phyloP scores from a whole-genome alignment of 305 asterid species.

The Fraxinus nigra region DNA sequence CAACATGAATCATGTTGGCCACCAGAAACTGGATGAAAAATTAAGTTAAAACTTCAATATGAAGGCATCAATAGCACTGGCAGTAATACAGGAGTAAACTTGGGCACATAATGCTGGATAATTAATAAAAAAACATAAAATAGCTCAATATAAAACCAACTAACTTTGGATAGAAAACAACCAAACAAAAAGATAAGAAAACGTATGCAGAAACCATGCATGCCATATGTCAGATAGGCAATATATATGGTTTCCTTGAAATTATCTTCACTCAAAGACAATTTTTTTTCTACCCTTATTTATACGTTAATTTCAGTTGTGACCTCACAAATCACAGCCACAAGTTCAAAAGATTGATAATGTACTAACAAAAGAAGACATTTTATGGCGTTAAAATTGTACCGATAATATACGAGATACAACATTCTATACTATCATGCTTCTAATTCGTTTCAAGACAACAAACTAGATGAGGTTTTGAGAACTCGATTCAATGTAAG shows the following conservation, averaged over 20 bases:
- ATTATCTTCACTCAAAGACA: neutral
- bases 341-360: neutral
- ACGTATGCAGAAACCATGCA: neutral
- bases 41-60: neutral
- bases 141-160: neutral
- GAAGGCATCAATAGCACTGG: neutral
- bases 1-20: constrained; percentile 38
- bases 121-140: neutral
- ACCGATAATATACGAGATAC: neutral
- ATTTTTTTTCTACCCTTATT: neutral
- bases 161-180: neutral
- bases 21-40: constrained; percentile 34
- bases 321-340: neutral
- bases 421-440: neutral
- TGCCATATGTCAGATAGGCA: neutral
- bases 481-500: neutral
- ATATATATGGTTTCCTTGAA: neutral
- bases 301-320: neutral
- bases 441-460: neutral
- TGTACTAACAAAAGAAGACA: neutral
- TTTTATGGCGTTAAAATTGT: neutral
- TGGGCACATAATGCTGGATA: neutral
- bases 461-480: neutral
- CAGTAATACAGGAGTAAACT: neutral
- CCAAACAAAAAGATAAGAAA: neutral